Evolutionary conservation across 768 basidiomycete species (phyloP).

Genomic region (Boletus rufocinnamomeus): DNA sequence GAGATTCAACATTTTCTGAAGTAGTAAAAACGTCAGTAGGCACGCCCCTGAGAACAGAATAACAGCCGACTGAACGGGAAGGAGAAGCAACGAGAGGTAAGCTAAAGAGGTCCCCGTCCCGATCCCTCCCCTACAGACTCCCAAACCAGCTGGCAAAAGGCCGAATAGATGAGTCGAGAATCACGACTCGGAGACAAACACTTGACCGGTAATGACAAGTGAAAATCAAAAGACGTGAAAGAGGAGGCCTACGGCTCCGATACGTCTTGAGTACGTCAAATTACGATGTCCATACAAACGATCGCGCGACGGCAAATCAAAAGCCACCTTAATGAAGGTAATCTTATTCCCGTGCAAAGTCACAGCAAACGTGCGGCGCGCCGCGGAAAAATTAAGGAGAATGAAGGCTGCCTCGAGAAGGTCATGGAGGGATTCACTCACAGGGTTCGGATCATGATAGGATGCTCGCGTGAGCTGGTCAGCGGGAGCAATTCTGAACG

Average conservation of each 20-base stretch:
- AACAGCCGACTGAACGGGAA: slow-evolving; percentile 3
- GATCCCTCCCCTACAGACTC: slow-evolving; percentile 9
- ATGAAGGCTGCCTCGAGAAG: slow-evolving; percentile 10
- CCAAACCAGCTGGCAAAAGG: slow-evolving; percentile 2
- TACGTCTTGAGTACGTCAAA: slow-evolving; percentile 31
- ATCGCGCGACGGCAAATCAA: slow-evolving; percentile 24
- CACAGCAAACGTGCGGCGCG: slow-evolving; percentile 5
- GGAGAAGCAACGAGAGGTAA: slow-evolving; percentile 14
- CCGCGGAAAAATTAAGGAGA: slow-evolving; percentile 11
- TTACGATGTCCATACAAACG: slow-evolving; percentile 14
- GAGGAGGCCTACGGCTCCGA: slow-evolving; percentile 25
- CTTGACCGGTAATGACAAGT: slow-evolving; percentile 23
- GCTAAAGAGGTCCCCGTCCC: slow-evolving; percentile 18
- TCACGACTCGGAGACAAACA: slow-evolving; percentile 1
- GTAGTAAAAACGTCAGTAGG: slow-evolving; percentile 17
- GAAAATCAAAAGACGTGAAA: slow-evolving; percentile 26
- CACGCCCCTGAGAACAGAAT: slow-evolving; percentile 9
- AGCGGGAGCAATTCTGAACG: neutral
- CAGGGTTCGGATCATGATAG: slow-evolving; percentile 22
- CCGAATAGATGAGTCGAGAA: slow-evolving; percentile 12
- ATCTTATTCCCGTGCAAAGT: slow-evolving; percentile 26
- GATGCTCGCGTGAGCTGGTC: neutral
- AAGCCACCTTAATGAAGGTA: slow-evolving; percentile 21
- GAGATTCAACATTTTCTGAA: slow-evolving; percentile 5
- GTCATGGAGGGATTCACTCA: slow-evolving; percentile 10